Evolutionary conservation across 306 rosid species (phyloP).

Genomic region (Prunus fruticosa): DNA sequence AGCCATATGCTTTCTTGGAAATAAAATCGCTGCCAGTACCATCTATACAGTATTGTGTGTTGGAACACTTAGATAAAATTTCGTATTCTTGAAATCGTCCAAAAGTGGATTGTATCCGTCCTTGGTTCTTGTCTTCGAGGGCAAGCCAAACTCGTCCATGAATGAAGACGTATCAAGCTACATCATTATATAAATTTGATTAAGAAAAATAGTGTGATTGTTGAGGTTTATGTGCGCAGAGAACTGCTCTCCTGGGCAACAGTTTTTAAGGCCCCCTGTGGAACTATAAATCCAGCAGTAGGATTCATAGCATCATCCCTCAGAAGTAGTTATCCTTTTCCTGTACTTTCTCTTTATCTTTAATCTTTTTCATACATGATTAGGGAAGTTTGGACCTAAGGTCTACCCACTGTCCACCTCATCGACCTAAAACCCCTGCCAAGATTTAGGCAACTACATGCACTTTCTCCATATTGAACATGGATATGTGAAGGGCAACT

Average conservation of each 20-base stretch:
- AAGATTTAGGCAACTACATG: not conserved
- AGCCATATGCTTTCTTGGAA: slow-evolving; percentile 16
- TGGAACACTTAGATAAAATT: slow-evolving; percentile 84
- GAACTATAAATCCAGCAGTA: not conserved
- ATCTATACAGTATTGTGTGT: slow-evolving; percentile 70
- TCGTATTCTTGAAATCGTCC: slow-evolving; percentile 92
- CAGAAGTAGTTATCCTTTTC: not conserved
- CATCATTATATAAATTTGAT: slow-evolving; percentile 24
- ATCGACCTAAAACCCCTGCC: not conserved
- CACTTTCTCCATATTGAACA: not conserved
- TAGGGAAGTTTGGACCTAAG: not conserved
- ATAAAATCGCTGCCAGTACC: not conserved
- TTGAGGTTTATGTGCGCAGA: not conserved
- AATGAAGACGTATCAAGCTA: slow-evolving; percentile 93
- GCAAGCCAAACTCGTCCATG: slow-evolving; percentile 97
- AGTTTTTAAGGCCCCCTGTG: not conserved
- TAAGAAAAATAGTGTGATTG: slow-evolving; percentile 5
- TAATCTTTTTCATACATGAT: not conserved
- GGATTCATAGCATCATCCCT: not conserved
- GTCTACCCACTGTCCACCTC: not conserved
- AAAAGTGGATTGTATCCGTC: slow-evolving; percentile 92
- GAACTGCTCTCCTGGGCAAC: not conserved
- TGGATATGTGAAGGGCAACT: not conserved
- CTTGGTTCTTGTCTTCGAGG: slow-evolving; percentile 79
- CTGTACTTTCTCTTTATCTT: too few relatives aligned